A percentile compares a stretch with the other conserved stretches of the same genome.
These are phyloP conservation scores for Solanum commersonii DNA, from an alignment of 257 asterid genomes.

Conservation along the genomic window DNA sequence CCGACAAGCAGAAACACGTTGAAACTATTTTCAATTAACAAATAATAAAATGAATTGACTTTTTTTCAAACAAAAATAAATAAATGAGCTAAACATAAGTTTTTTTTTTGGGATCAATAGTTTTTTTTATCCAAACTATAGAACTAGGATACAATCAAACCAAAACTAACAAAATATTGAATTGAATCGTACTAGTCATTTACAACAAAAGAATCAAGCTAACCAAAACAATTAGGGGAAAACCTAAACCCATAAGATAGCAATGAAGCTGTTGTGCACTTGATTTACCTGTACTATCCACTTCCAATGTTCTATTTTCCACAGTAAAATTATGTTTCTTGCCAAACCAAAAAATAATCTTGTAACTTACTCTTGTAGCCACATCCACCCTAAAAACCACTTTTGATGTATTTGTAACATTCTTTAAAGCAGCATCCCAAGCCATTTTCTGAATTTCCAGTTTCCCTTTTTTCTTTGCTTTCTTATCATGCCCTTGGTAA, in stretches of 20 bases:
- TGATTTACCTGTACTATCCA: constrained; percentile 48
- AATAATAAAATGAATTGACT: too few relatives aligned
- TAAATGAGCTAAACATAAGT: neutral
- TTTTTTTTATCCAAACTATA: neutral
- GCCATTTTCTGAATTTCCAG: constrained; percentile 32
- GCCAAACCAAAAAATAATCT: constrained; percentile 43
- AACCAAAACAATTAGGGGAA: neutral
- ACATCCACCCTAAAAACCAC: constrained; percentile 43
- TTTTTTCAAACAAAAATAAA: too few relatives aligned
- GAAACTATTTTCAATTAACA: accelerated
- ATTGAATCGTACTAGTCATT: neutral
- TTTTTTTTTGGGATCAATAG: too few relatives aligned
- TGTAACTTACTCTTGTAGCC: constrained; percentile 50
- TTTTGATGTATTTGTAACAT: constrained; percentile 24
- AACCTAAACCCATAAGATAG: neutral
- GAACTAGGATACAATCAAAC: neutral
- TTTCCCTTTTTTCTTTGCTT: constrained; percentile 15
- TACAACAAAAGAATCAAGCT: neutral
- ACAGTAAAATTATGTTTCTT: constrained; percentile 26
- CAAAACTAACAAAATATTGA: neutral
- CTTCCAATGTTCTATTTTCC: constrained; percentile 30
- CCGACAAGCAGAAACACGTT: neutral
- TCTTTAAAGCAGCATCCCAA: constrained; percentile 39
- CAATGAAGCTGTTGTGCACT: constrained; percentile 8
- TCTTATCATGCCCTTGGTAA: constrained; percentile 68